These are phyloP conservation scores for Aquilaria malaccensis DNA, from an alignment of 345 rosid genomes.

Conservation along the genomic window DNA sequence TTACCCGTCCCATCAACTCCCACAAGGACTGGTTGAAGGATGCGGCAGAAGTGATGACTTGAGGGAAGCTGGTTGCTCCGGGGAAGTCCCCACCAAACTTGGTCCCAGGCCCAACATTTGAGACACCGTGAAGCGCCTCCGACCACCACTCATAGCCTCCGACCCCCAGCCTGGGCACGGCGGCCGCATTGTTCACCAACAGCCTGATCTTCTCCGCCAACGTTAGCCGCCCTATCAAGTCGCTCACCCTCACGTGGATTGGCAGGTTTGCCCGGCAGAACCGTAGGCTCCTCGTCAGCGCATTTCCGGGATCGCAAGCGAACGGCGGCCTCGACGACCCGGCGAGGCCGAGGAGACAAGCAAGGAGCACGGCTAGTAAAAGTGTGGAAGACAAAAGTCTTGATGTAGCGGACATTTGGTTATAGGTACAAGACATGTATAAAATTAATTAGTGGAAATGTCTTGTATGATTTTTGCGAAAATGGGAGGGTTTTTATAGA, in stretches of 20 bases:
- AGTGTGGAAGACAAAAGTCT: neutral
- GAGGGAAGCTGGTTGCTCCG: slow-evolving; percentile 93
- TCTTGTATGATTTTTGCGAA: slow-evolving; percentile 5
- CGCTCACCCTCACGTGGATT: slow-evolving; percentile 58
- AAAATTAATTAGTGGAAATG: neutral
- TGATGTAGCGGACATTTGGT: neutral
- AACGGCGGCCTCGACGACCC: slow-evolving; percentile 31
- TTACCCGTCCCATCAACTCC: slow-evolving; percentile 87
- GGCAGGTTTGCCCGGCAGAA: slow-evolving; percentile 55
- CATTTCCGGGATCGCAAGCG: slow-evolving; percentile 60
- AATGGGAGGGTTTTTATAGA: slow-evolving; percentile 32
- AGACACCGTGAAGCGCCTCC: slow-evolving; percentile 91
- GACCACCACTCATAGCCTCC: slow-evolving; percentile 98
- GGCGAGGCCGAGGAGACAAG: slow-evolving; percentile 12
- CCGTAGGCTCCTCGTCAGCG: slow-evolving; percentile 35
- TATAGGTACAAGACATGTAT: slow-evolving; percentile 4
- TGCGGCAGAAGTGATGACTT: slow-evolving; percentile 88
- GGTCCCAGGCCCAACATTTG: slow-evolving; percentile 67
- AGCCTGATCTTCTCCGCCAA: slow-evolving; percentile 67
- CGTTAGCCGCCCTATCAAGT: slow-evolving; percentile 70
- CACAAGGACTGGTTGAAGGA: slow-evolving; percentile 80
- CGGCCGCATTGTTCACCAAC: slow-evolving; percentile 76
- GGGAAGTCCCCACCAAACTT: slow-evolving; percentile 67
- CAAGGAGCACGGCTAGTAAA: slow-evolving; percentile 10
- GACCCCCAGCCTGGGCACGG: slow-evolving; percentile 76